These are phyloP conservation scores for Biancaea sappan DNA, from an alignment of 306 rosid species.

Conservation along the genomic window DNA sequence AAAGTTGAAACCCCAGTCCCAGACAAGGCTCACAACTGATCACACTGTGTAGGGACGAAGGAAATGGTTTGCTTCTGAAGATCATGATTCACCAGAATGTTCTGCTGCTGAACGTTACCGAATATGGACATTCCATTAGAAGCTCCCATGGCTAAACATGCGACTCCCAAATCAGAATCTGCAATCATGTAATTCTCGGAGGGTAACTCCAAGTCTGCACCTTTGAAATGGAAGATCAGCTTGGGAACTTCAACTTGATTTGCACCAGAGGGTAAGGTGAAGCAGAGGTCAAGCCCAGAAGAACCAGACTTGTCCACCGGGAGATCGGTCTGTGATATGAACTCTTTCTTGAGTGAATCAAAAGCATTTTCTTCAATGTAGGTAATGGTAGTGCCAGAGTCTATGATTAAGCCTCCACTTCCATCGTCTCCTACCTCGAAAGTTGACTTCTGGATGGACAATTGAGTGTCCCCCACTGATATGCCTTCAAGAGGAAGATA, in stretches of 20 bases:
- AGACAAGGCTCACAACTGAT: slow-evolving; percentile 38
- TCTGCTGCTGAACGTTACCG: slow-evolving; percentile 66
- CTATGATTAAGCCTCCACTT: slow-evolving; percentile 80
- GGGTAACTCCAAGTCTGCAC: slow-evolving; percentile 76
- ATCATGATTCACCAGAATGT: slow-evolving; percentile 58
- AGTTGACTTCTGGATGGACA: slow-evolving; percentile 51
- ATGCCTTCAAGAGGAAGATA: slow-evolving; percentile 80
- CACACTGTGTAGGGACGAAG: slow-evolving; percentile 50
- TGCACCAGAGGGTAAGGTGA: slow-evolving; percentile 47
- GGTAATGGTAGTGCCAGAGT: slow-evolving; percentile 86
- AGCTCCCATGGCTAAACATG: slow-evolving; percentile 79
- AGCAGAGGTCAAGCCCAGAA: slow-evolving; percentile 75
- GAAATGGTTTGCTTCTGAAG: slow-evolving; percentile 45
- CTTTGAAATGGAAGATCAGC: slow-evolving; percentile 66
- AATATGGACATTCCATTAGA: slow-evolving; percentile 70
- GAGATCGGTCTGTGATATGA: slow-evolving; percentile 54
- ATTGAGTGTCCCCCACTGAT: slow-evolving; percentile 60
- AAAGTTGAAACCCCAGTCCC: too few relatives aligned
- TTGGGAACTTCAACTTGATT: slow-evolving; percentile 57
- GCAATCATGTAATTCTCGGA: slow-evolving; percentile 67
- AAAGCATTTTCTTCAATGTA: slow-evolving; percentile 58
- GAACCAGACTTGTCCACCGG: slow-evolving; percentile 44
- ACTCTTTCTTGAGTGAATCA: slow-evolving; percentile 50
- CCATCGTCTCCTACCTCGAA: slow-evolving; percentile 70
- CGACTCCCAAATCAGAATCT: slow-evolving; percentile 58